phyloP scores from a whole-genome alignment of 306 rosid genomes.

The Senna siamea region DNA sequence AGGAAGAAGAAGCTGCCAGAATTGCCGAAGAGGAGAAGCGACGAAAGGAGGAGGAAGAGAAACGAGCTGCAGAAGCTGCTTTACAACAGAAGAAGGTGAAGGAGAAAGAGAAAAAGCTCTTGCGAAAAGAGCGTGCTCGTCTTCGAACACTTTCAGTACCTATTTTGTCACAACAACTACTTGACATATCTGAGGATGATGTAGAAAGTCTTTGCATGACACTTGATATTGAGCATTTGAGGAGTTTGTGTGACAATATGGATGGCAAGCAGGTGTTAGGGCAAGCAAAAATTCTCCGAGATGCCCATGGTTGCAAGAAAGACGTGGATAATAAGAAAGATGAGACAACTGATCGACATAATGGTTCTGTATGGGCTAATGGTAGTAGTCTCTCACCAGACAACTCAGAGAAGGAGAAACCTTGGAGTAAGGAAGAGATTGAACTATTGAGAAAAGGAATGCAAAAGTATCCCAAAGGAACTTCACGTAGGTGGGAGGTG shows the following conservation, averaged over 20 bases:
- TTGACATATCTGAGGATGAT: constrained; percentile 66
- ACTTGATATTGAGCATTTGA: constrained; percentile 65
- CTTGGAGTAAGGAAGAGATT: constrained; percentile 91
- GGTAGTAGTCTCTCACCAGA: constrained; percentile 48
- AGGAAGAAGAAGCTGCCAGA: constrained; percentile 92
- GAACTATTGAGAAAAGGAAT: constrained; percentile 86
- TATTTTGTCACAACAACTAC: constrained; percentile 51
- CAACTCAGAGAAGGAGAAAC: constrained; percentile 83
- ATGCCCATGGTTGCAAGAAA: constrained; percentile 49
- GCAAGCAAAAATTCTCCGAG: constrained; percentile 62
- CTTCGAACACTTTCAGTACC: constrained; percentile 79
- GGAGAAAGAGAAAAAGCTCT: constrained; percentile 94
- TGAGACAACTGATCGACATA: constrained; percentile 48
- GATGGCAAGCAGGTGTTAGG: constrained; percentile 59
- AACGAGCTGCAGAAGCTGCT: constrained; percentile 80
- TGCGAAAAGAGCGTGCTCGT: constrained; percentile 90
- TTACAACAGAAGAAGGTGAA: constrained; percentile 73
- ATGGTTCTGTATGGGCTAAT: constrained; percentile 66
- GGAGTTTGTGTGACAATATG: constrained; percentile 75
- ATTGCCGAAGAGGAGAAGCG: constrained; percentile 81
- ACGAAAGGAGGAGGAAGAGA: constrained; percentile 81
- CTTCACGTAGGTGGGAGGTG: constrained; percentile 97
- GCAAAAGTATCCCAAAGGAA: constrained; percentile 91
- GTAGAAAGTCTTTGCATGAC: constrained; percentile 81
- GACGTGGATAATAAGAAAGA: constrained; percentile 54